Evolutionary conservation across 495 filamentous ascomycete species (phyloP).

Genomic region (Endocarpon pusillum): DNA sequence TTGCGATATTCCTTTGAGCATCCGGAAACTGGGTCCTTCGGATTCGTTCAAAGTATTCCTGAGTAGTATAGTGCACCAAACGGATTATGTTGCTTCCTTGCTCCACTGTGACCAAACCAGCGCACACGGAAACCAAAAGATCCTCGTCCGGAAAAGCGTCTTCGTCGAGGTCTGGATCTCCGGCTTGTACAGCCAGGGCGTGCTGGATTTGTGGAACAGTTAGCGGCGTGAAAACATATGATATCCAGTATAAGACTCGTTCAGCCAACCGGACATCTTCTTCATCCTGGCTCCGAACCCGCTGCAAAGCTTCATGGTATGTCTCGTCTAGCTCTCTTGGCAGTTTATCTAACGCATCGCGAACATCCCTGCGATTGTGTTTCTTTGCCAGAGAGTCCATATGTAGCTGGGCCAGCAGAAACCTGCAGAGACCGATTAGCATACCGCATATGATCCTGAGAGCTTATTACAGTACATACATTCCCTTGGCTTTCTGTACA

Average conservation of each 20-base stretch:
- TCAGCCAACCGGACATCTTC: slow-evolving; percentile 18
- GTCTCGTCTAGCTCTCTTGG: slow-evolving; percentile 15
- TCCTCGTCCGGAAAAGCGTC: slow-evolving; percentile 21
- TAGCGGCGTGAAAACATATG: slow-evolving; percentile 21
- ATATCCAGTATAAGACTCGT: slow-evolving; percentile 28
- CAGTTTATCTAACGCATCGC: slow-evolving; percentile 17
- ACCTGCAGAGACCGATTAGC: slow-evolving; percentile 18
- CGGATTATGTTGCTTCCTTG: slow-evolving; percentile 27
- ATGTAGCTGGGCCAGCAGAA: slow-evolving; percentile 36
- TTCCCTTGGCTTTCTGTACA: slow-evolving; percentile 10
- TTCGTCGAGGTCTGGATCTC: slow-evolving; percentile 16
- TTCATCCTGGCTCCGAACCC: slow-evolving; percentile 22
- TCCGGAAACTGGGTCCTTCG: slow-evolving; percentile 8
- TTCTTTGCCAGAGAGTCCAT: slow-evolving; percentile 26
- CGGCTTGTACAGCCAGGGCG: slow-evolving; percentile 25
- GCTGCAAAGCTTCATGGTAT: slow-evolving; percentile 26
- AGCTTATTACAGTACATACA: slow-evolving; percentile 11
- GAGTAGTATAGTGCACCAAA: slow-evolving; percentile 37
- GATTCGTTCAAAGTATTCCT: slow-evolving; percentile 31
- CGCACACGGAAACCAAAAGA: slow-evolving; percentile 29
- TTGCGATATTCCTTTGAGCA: slow-evolving; percentile 5
- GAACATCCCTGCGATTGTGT: slow-evolving; percentile 14
- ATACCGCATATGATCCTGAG: too few relatives aligned
- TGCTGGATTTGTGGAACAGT: slow-evolving; percentile 26
- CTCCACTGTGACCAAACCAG: slow-evolving; percentile 34